phyloP scores from a whole-genome alignment of 1,284 basidiomycete species.

The Malassezia obtusa region DNA sequence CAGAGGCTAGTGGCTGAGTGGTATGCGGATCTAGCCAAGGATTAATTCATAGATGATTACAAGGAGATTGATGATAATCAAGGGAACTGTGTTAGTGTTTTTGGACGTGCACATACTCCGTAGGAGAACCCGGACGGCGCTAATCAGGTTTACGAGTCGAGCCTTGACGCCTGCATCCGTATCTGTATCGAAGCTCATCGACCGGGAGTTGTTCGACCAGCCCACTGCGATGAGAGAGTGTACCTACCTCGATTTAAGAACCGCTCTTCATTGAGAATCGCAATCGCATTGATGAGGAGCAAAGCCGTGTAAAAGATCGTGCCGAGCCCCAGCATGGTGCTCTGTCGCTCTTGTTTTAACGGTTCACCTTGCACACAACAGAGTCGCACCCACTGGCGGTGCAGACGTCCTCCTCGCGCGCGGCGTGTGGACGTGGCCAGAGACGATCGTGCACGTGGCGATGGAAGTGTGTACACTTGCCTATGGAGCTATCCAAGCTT shows the following conservation, averaged over 20 bases:
- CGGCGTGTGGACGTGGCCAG: background rate
- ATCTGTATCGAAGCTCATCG: conserved; percentile 24
- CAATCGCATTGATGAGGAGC: conserved; percentile 82
- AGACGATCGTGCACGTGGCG: conserved; percentile 7
- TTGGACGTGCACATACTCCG: conserved; percentile 62
- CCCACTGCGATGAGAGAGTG: conserved; percentile 58
- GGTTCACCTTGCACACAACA: background rate
- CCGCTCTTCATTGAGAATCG: conserved; percentile 85
- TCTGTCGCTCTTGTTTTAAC: background rate
- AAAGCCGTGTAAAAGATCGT: conserved; percentile 53
- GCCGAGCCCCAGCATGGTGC: conserved; percentile 31
- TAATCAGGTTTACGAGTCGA: conserved; percentile 78
- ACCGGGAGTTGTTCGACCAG: conserved; percentile 57
- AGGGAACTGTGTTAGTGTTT: conserved; percentile 11
- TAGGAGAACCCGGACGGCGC: conserved; percentile 86
- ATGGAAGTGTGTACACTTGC: conserved; percentile 8
- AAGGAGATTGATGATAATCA: conserved; percentile 13
- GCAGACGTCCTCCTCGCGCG: background rate
- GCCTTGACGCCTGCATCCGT: conserved; percentile 60
- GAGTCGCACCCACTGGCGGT: no score
- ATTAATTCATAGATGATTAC: conserved; percentile 17
- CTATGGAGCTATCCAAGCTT: background rate
- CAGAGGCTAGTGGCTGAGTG: background rate
- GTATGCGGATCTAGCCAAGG: conserved; percentile 4
- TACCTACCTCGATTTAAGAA: conserved; percentile 80